These are phyloP conservation scores for Myotisia sp. DNA, from an alignment of 2,329 filamentous ascomycete species.

Conservation along the genomic window DNA sequence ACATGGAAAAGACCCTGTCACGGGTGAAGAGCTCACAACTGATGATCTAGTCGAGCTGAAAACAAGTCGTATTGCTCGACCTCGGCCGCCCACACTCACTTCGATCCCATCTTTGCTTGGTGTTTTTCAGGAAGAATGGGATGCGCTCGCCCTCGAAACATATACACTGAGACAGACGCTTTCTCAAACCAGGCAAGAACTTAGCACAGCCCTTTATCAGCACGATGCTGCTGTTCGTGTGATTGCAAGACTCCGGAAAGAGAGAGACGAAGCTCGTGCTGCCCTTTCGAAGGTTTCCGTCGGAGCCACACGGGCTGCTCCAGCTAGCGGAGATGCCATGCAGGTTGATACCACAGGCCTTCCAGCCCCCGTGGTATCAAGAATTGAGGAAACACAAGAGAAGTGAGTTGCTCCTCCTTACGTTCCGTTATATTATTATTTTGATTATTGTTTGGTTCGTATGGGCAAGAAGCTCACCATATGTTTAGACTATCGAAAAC, in stretches of 20 bases:
- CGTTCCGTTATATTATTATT: too few relatives aligned
- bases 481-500: constrained; percentile 60
- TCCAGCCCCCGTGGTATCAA: constrained; percentile 53
- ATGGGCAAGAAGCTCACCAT: constrained; percentile 11
- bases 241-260: constrained; percentile 77
- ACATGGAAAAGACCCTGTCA: constrained; percentile 82
- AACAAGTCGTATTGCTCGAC: constrained; percentile 67
- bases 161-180: constrained; percentile 85
- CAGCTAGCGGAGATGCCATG: constrained; percentile 65
- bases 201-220: constrained; percentile 87
- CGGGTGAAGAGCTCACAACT: constrained; percentile 64
- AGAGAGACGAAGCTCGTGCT: constrained; percentile 83
- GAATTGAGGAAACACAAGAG: constrained; percentile 67
- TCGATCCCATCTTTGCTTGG: constrained; percentile 90
- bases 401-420: constrained; percentile 52
- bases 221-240: constrained; percentile 94
- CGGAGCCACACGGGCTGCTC: constrained; percentile 37
- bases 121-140: constrained; percentile 97
- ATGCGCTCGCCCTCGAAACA: constrained; percentile 78
- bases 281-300: constrained; percentile 76
- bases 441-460: constrained; percentile 2
- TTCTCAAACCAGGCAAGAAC: constrained; percentile 77
- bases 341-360: constrained; percentile 72
- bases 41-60: constrained; percentile 85
- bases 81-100: constrained; percentile 81